Evolutionary conservation across 495 filamentous ascomycete species (phyloP), one percentile per base, ranked within the genome.

Genomic region (Penicillium pulvis): DNA sequence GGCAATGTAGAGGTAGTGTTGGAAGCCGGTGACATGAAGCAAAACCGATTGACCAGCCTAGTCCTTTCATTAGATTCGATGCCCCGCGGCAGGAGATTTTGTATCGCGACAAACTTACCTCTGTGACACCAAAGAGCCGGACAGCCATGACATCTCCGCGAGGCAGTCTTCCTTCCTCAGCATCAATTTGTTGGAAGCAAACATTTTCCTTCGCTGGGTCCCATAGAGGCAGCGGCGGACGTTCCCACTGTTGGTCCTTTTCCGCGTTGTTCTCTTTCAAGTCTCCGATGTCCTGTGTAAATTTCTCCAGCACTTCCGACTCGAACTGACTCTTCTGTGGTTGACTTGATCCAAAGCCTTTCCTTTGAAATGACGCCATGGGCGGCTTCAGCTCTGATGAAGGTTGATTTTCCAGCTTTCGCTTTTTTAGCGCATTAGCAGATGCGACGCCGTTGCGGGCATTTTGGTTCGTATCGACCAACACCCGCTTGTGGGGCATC

Each of bases 41-140:
- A 98, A 80, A 9, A 97, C 93, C 2, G 94, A 98, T 75, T 99
- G 90, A 59, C 94, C 94, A 44, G 81, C 75, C 79, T 90, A 53
- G 56, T 58, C 43, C 46, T 42, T 41, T 53, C 23, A 61, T 70
- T 49, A 67, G 58, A 26, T 63, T 17, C 47, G 24, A 47, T 28
- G 39, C 12, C 51, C 31, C 30, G 20, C 10, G 9, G 47, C 9
- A 26, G 10, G 16, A 35, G 31, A 10, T 42, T 41, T 23, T 50
- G 30, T 9, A 42, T 10, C 28, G 26, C 51, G 11, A 17, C 11
- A 44, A 39, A 3, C 20, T 59, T 77, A 88, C 88, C 81, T 94
- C 90, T n/a, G 93, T 97, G n/a, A 97, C 91, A 64, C 94, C 94
- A 71, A 97, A 99, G 14, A 99, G 82, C 73, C 91, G 91, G 57